Base-by-base conservation (phyloP, 208 protist genomes). In the Crithidia fasciculata region DNA sequence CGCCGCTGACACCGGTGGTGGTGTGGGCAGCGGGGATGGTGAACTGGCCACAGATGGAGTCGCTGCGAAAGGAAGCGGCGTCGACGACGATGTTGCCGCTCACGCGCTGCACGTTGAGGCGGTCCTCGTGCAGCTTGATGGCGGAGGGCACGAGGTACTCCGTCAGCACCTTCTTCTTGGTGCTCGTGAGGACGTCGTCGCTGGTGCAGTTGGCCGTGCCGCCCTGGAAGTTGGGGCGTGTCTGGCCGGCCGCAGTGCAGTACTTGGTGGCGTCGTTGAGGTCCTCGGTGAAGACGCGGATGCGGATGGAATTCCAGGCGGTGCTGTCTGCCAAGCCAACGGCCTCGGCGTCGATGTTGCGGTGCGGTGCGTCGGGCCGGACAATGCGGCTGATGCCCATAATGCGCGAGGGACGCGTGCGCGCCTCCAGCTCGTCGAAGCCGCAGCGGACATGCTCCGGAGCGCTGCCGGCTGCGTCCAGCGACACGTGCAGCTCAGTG, bases 81-180 rank as follows among this genome's bases (percentile, higher is more conserved):
- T 92, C 92, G 12, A 95, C 12, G 9, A 92, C 47, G 37, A 88
- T 86, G 73, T 95, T 86, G 2, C 56, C 50, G 9, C 45, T 49
- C 45, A 49, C 45, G 2, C 2, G 45, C 45, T 49, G 7, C 45
- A 49, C 45, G 9, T 49, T 8, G 9, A 49, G 45, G 45, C 45
- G 45, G 45, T 49, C 45, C 45, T 8, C 12, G 45, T 49, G 45
- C 45, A 49, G 45, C 45, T 49, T 8, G 12, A 49, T 49, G 9
- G 45, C 45, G 9, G 7, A 8, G 9, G 45, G 45, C 9, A 49
- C 9, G 12, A 49, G 45, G 45, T 49, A 49, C 9, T 49, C 12
- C 9, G 12, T 13, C 9, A 49, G 45, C 9, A 13, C 12, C 9
- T 49, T 49, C 9, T 13, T 8, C 45, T 49, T 49, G 45, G 7